Evolutionary conservation across 2,329 filamentous ascomycete genomes (phyloP), one percentile per base, ranked within the genome.

Genomic region (Chrysoporthe austroafricana): DNA sequence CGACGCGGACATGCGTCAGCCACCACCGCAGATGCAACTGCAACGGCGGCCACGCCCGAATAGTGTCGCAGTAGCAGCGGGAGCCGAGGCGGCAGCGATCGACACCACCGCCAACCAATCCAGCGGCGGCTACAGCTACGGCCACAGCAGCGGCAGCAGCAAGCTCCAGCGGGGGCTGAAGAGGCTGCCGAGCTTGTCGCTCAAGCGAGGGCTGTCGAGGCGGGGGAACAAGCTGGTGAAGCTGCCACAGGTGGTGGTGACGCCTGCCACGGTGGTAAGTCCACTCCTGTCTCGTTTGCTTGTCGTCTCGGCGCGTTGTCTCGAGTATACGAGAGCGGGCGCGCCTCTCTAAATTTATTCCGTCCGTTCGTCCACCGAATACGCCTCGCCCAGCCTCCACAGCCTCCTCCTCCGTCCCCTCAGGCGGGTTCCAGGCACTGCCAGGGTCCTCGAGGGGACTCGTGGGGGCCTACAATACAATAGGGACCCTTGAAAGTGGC

Each of bases 201-300:
- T 65, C 21, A 65, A 50, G 26, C 56, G 63, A 26, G 63, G 63
- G 11, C 36, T 65, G 26, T 65, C 63, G 7, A 46, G 54, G 43
- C 64, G 67, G 52, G 62, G 46, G 7, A 62, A 57, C 13, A 67
- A 57, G 46, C 58, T 56, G 56, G 46, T 34, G 34, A 54, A 65
- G 56, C 32, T 56, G 60, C 67, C 67, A 61, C 46, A 60, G 18
- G 43, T 63, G 11, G 66, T 62, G 5, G 56, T 57, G 14, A 62
- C 64, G 59, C 67, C 67, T 52, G 64, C 59, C 52, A 66, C 67
- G 58, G 67, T 52, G 64, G 67, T 69, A 63, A 69, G 67, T 66
- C 36, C n/a, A 42, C 54, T 66, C 39, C 42, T 46, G 21, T 48
- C 42, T 48, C 34, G 32, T 26, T 65, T 43, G 32, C 39, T 65